Percentiles rank a stretch among this genome's conserved stretches.
phyloP scores from a whole-genome alignment of 2,329 filamentous ascomycete species.

The Samsoniella hepiali region DNA sequence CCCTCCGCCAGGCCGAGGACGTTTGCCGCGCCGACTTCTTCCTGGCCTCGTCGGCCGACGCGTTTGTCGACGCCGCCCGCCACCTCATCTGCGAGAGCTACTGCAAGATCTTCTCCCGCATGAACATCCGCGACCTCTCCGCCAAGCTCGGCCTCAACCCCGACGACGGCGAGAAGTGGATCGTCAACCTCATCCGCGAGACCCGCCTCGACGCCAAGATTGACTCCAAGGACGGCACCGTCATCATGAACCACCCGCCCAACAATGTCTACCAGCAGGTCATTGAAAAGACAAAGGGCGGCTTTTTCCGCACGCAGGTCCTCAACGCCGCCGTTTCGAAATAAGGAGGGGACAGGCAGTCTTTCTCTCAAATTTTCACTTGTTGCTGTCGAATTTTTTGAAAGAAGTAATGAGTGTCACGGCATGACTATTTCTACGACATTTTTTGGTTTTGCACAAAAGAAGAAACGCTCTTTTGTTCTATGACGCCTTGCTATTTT shows the following conservation, averaged over 20 bases:
- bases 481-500: neutral
- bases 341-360: conserved; percentile 31
- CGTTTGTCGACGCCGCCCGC: conserved; percentile 88
- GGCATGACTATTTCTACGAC: conserved; percentile 1
- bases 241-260: conserved; percentile 98
- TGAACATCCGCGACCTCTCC: conserved; percentile 96
- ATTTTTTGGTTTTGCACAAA: conserved; percentile 23
- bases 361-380: neutral
- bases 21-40: conserved; percentile 95
- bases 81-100: conserved; percentile 98
- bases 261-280: conserved; percentile 99
- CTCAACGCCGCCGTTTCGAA: conserved; percentile 66
- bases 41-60: conserved; percentile 77
- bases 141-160: conserved; percentile 85
- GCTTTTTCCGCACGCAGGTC: conserved; percentile 97
- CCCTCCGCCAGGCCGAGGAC: conserved; percentile 81
- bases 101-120: conserved; percentile 99
- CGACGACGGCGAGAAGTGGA: conserved; percentile 99
- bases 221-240: conserved; percentile 97
- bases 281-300: conserved; percentile 97
- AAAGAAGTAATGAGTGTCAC: conserved; percentile 12
- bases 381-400: neutral
- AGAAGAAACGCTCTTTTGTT: conserved; percentile 22
- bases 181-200: conserved; percentile 97
- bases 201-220: conserved; percentile 98